Percentiles rank a stretch among this genome's conserved stretches.
These are phyloP conservation scores for Ascochyta pisi DNA, from an alignment of 2,329 filamentous ascomycete genomes.

Conservation along the genomic window DNA sequence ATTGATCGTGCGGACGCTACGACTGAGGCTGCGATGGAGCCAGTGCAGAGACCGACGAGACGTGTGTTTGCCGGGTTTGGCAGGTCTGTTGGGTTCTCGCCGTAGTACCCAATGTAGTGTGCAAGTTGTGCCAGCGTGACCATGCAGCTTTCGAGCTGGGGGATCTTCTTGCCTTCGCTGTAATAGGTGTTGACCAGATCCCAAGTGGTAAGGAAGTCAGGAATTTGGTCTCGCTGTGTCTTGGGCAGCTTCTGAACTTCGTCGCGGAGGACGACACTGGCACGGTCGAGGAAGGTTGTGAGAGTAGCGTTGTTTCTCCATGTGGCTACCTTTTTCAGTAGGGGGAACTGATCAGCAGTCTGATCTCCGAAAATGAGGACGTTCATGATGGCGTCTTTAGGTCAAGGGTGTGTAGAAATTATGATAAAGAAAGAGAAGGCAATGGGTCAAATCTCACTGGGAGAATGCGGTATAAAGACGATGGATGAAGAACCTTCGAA, in stretches of 20 bases:
- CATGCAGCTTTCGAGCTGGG: conserved; percentile 69
- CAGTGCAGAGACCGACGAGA: conserved; percentile 72
- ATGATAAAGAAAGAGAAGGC: conserved; percentile 15
- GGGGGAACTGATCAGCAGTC: conserved; percentile 70
- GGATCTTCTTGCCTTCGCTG: conserved; percentile 62
- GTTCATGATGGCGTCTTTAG: conserved; percentile 48
- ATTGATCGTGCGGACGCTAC: conserved; percentile 69
- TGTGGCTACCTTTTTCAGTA: conserved; percentile 60
- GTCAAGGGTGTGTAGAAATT: conserved; percentile 35
- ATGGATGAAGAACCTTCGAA: conserved; percentile 8
- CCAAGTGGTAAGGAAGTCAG: conserved; percentile 67
- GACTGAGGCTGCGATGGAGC: conserved; percentile 72
- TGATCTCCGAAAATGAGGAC: conserved; percentile 74
- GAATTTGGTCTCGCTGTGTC: conserved; percentile 65
- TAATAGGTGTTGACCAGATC: conserved; percentile 72
- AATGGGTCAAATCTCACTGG: conserved; percentile 9
- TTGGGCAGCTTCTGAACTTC: conserved; percentile 66
- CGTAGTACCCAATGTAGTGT: conserved; percentile 71
- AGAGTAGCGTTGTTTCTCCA: conserved; percentile 64
- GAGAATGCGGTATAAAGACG: conserved; percentile 5
- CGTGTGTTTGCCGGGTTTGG: conserved; percentile 58
- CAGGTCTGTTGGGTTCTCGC: conserved; percentile 61
- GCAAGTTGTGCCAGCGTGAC: conserved; percentile 70
- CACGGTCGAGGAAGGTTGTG: conserved; percentile 67
- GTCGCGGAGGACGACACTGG: conserved; percentile 63